Evolutionary conservation across 352 stramenopile species (phyloP).

Genomic region (Sclerospora graminicola): DNA sequence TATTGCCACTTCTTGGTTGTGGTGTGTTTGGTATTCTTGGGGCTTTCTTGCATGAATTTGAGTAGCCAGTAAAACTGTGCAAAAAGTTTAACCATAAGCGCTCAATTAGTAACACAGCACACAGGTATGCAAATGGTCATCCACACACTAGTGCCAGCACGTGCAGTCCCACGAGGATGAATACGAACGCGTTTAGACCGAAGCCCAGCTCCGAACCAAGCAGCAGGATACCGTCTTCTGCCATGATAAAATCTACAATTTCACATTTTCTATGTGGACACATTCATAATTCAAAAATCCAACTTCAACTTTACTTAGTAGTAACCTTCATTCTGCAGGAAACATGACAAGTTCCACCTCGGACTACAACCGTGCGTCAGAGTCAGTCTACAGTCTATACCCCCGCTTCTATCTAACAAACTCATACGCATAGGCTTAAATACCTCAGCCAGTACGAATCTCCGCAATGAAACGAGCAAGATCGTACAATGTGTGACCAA

Average conservation of each 20-base stretch:
- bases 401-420: background rate
- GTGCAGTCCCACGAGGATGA: conserved; percentile 55
- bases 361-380: conserved; percentile 1
- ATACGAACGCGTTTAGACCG: conserved; percentile 60
- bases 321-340: conserved; percentile 15
- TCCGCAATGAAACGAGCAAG: conserved; percentile 7
- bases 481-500: conserved; percentile 4
- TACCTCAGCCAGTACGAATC: background rate
- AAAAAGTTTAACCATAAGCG: background rate
- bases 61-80: conserved; percentile 47
- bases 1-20: conserved; percentile 57
- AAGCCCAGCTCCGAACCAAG: conserved; percentile 35
- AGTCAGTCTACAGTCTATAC: background rate
- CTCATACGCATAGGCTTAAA: background rate
- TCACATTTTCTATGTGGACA: background rate
- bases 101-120: background rate
- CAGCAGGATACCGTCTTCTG: conserved; percentile 16
- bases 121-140: background rate
- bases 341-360: background rate
- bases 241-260: conserved; percentile 1
- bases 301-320: conserved; percentile 14
- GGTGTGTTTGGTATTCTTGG: conserved; percentile 22
- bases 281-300: background rate
- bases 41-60: conserved; percentile 52
- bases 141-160: conserved; percentile 51